Percentiles rank a stretch among this genome's conserved stretches.
Conservation (phyloP, 352 stramenopile species). For the Phytophthora syringae region DNA sequence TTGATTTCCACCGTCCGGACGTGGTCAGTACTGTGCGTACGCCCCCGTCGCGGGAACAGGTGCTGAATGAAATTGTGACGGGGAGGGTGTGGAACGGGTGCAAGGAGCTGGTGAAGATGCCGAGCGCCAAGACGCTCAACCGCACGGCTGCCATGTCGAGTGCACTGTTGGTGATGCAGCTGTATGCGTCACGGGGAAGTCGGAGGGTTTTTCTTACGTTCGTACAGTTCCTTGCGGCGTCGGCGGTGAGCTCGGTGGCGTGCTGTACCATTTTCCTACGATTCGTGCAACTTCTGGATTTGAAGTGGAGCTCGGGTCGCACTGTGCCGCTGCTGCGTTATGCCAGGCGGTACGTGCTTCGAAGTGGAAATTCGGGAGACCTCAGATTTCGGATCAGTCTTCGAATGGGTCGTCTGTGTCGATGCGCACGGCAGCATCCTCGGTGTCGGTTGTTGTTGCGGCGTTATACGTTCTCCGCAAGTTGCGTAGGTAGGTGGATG, state of each 20-base stretch:
- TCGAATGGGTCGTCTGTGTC: constrained; percentile 13
- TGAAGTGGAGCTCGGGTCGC: constrained; percentile 31
- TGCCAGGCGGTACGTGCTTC: constrained; percentile 47
- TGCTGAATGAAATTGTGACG: constrained; percentile 73
- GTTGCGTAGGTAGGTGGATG: constrained; percentile 23
- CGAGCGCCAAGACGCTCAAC: constrained; percentile 63
- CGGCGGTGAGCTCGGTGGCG: constrained; percentile 71
- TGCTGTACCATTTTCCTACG: constrained; percentile 62
- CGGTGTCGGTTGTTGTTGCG: constrained; percentile 37
- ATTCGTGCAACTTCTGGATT: constrained; percentile 53
- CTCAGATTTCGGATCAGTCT: constrained; percentile 29
- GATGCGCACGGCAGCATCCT: constrained; percentile 35
- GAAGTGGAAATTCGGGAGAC: constrained; percentile 29
- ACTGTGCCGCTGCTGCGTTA: constrained; percentile 47
- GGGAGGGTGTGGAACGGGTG: constrained; percentile 63
- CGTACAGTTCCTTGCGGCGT: constrained; percentile 63
- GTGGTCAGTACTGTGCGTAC: constrained; percentile 35
- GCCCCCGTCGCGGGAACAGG: constrained; percentile 43
- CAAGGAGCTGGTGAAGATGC: constrained; percentile 65
- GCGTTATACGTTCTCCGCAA: constrained; percentile 42
- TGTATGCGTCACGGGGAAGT: constrained; percentile 73
- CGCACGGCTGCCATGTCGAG: constrained; percentile 75
- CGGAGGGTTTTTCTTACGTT: constrained; percentile 64
- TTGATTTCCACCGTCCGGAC: constrained; percentile 68
- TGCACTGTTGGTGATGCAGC: constrained; percentile 73